Percentiles rank a stretch among this genome's conserved stretches.
Evolutionary conservation across 108 stramenopile genomes (phyloP).

Genomic region (Cyclotella cryptica): DNA sequence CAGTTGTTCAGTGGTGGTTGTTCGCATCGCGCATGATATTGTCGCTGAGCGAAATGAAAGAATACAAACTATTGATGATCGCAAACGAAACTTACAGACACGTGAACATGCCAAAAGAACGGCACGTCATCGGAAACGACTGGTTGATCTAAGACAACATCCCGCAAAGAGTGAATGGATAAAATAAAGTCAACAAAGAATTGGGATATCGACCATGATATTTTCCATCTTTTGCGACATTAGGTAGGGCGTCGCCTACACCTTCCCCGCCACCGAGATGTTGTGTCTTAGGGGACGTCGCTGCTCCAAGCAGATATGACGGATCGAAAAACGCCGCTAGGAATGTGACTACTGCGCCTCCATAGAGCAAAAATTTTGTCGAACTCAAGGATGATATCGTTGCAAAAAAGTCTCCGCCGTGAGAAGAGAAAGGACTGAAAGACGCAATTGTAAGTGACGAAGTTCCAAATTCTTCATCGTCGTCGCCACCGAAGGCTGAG

Average conservation of each 20-base stretch:
- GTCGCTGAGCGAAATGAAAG: neutral
- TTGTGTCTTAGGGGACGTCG: neutral
- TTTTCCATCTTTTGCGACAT: constrained; percentile 41
- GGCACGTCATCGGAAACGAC: constrained; percentile 46
- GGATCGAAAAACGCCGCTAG: neutral
- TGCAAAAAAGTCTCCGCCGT: too few species aligned
- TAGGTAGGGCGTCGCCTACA: constrained; percentile 8
- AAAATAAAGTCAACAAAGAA: constrained; percentile 59
- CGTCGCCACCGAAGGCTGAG: neutral
- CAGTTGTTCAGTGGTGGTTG: neutral
- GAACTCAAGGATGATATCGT: neutral
- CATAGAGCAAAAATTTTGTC: neutral
- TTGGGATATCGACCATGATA: constrained; percentile 62
- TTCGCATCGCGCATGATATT: neutral
- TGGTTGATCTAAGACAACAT: constrained; percentile 63
- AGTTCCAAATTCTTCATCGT: neutral
- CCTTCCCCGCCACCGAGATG: neutral
- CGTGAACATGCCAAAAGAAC: constrained; percentile 61
- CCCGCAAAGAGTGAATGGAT: constrained; percentile 60
- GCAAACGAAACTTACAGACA: constrained; percentile 13
- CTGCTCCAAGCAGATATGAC: neutral
- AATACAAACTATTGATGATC: too few species aligned
- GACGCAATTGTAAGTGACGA: neutral
- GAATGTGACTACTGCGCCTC: neutral
- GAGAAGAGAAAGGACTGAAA: neutral